Evolutionary conservation across 768 basidiomycete genomes (phyloP), one percentile per base, ranked within the genome.

Genomic region (Calocera viscosa): DNA sequence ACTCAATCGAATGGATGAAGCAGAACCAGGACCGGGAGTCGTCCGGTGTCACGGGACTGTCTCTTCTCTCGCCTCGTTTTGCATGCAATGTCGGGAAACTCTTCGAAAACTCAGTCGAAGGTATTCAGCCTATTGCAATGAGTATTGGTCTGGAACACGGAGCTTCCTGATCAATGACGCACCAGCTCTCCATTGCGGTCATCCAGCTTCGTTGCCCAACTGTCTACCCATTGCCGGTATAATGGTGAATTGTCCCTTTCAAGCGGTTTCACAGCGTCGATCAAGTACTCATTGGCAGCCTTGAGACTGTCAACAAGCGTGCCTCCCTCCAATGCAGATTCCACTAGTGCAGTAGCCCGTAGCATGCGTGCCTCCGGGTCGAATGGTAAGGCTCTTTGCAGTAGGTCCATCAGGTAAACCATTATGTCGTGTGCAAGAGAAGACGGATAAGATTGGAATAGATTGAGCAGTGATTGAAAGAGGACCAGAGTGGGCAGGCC

Each of bases 301-400:
- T 78, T 81, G 70, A 85, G 76, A n/a, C 77, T 80, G 66, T 86
- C 84, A 8, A 86, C 82, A 68, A 89, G 80, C 28, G 76, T 75
- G 33, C 78, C 78, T 41, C 84, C 85, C 2, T 75, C 76, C 43
- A 80, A 66, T n/a, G 75, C 75, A 33, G 75, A 69, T 5, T 71
- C 71, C 35, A 78, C 71, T 53, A 63, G 63, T 24, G 76, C 74
- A 19, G 80, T 80, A 5, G 81, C 80, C 47, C 74, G 73, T 34
- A 82, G 73, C 69, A 74, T 74, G 34, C 79, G 73, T 1, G 77
- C 79, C 30, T 74, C 72, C 30, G 79, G 76, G 41, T 80, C 76
- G 28, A 71, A 70, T 0, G 80, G 78, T 39, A 80, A 71, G 63
- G 60, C 73, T 71, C 53, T 39, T 14, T 73, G 72, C 35, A 85